Percentiles rank a stretch among this genome's conserved stretches.
Conservation (phyloP, 257 asterid genomes). For the Dorcoceras hygrometricum region DNA sequence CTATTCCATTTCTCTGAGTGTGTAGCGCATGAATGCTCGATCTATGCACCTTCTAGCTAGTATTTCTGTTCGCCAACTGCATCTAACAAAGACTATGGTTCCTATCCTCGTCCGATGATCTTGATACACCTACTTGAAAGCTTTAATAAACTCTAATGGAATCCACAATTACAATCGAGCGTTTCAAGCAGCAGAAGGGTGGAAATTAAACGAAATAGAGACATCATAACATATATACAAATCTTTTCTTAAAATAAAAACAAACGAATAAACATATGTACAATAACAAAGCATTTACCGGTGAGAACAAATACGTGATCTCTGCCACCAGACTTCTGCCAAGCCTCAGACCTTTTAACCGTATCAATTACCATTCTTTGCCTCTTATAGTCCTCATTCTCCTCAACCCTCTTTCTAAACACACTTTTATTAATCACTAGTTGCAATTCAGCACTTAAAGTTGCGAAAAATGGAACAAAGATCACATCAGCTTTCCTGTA, state of each 20-base stretch:
- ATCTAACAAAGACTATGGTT: slow-evolving; percentile 3
- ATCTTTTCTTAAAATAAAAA: no score
- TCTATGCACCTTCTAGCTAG: slow-evolving; percentile 5
- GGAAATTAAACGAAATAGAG: background rate
- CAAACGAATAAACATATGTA: no score
- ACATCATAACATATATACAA: background rate
- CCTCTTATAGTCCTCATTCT: slow-evolving; percentile 83
- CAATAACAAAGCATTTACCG: slow-evolving; percentile 39
- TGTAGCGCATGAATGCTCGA: background rate
- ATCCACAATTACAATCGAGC: background rate
- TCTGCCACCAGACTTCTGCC: slow-evolving; percentile 89
- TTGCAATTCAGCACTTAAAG: slow-evolving; percentile 92
- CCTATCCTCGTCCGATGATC: background rate
- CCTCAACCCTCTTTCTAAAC: slow-evolving; percentile 74
- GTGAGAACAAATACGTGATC: slow-evolving; percentile 93
- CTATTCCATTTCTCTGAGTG: background rate
- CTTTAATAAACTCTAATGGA: background rate
- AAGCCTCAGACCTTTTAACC: slow-evolving; percentile 66
- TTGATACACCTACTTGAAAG: background rate
- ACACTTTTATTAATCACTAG: slow-evolving; percentile 63
- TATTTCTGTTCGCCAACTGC: slow-evolving; percentile 1
- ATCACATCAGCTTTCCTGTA: slow-evolving; percentile 71
- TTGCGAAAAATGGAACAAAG: slow-evolving; percentile 89
- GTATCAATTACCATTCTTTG: slow-evolving; percentile 69
- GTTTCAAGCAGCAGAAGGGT: background rate